Evolutionary conservation across 257 asterid genomes (phyloP), one percentile per base, ranked within the genome.

Genomic region (Nicotiana noctiflora): DNA sequence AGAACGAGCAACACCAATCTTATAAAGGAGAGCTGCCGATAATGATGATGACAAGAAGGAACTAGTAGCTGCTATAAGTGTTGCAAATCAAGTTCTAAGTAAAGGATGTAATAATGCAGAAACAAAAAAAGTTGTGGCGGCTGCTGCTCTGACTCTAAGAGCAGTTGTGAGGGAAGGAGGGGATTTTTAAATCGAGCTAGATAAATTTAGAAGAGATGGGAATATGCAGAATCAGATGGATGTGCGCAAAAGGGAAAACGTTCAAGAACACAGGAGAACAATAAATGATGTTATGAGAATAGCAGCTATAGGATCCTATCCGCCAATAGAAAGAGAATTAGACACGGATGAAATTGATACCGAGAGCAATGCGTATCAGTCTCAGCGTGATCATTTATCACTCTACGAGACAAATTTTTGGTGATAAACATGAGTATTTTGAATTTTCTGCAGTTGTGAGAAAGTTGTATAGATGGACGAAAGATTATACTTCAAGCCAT

Each of bases 271-370:
- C 81, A 85, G 92, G 84, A 90, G 93, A 83, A 89, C 88, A 53
- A 91, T 85, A 82, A 89, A 92, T 60, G 97, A 95, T 79, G 81
- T 31, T 31, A 31, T 31, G 34, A 31, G 34, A 31, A 31, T 31
- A 0, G 6, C 6, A 52, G 83, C 91, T 60, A 80, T 88, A 51
- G 8, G 94, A 87, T 77, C 90, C 37, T 64, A 83, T 83, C 90
- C 83, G 80, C 89, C 79, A 46, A 85, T 95, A 80, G 98, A 95
- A 85, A 97, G 99, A 82, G 98, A 93, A 84, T 87, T 92, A 83
- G 93, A 95, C 87, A 95, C 97, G 3, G 99, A 93, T 86, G 99
- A 91, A 87, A 93, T 97, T 83, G 99, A 95, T 83, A 88, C 91
- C 77, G 99, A 93, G 91, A 85, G 83, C 64, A 87, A 86, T 29